Evolutionary conservation across 139 green algal genomes (phyloP).

Genomic region (Micractinium sp.): DNA sequence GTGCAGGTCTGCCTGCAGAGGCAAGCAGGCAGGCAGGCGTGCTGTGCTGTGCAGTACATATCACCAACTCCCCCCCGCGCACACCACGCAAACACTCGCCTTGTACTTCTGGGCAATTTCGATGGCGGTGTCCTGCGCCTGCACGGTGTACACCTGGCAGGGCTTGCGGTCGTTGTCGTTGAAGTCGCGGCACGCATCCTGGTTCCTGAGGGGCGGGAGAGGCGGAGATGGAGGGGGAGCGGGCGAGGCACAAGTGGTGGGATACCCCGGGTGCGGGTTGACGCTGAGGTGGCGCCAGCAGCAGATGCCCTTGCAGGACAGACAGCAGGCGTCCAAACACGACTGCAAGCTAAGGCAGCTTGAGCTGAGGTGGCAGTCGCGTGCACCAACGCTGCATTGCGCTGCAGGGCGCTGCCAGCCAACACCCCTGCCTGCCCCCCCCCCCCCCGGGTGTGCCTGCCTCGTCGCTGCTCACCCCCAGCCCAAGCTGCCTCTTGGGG

Average conservation of each 20-base stretch:
- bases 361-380: too few species aligned
- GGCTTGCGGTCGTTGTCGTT: constrained; percentile 23
- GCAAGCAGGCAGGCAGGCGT: too few species aligned
- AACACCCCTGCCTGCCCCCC: too few species aligned
- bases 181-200: constrained; percentile 27
- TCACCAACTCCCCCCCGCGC: not conserved
- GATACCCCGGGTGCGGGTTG: not conserved
- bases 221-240: not conserved
- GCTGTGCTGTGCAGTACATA: too few species aligned
- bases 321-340: not conserved
- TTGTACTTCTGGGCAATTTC: constrained; percentile 35
- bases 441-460: too few species aligned
- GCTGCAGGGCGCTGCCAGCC: too few species aligned
- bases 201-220: constrained; percentile 8
- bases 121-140: constrained; percentile 32
- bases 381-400: too few species aligned
- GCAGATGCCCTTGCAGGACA: not conserved
- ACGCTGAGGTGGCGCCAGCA: not conserved
- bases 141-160: constrained; percentile 44
- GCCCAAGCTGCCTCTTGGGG: too few species aligned
- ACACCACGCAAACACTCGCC: not conserved
- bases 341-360: too few species aligned
- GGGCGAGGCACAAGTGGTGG: too few species aligned
- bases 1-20: too few species aligned
- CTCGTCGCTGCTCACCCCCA: too few species aligned